A percentile compares a stretch with the other conserved stretches of the same genome.
phyloP scores from a whole-genome alignment of 345 rosid genomes.

The Ricinus communis region DNA sequence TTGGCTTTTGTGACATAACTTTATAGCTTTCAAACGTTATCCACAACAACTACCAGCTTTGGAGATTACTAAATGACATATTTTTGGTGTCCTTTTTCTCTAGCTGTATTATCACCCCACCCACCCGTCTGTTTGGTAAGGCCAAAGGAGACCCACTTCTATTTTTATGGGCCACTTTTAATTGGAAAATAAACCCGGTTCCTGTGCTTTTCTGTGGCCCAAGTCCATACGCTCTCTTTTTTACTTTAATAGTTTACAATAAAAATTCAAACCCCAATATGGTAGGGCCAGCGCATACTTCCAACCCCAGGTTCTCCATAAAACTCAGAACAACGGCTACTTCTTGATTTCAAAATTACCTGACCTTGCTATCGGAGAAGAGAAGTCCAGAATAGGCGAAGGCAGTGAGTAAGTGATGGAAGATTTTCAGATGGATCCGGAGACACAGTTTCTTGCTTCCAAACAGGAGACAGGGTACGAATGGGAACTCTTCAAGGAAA shows the following conservation, averaged over 20 bases:
- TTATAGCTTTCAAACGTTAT: slow-evolving; percentile 14
- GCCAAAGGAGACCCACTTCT: too few species aligned
- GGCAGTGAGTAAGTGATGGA: slow-evolving; percentile 26
- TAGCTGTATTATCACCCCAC: too few species aligned
- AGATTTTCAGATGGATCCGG: slow-evolving; percentile 54
- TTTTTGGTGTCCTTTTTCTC: too few species aligned
- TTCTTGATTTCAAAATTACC: slow-evolving; percentile 5
- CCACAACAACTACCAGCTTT: slow-evolving; percentile 3
- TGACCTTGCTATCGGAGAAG: background rate
- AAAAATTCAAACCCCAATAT: background rate
- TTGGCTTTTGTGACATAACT: background rate
- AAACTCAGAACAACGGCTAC: slow-evolving; percentile 11
- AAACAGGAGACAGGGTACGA: slow-evolving; percentile 68
- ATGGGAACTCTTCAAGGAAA: slow-evolving; percentile 94
- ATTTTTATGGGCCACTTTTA: background rate
- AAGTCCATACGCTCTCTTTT: background rate
- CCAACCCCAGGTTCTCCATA: background rate
- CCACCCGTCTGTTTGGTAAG: too few species aligned
- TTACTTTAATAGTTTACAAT: too few species aligned
- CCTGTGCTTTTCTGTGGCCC: background rate
- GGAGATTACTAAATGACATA: too few species aligned
- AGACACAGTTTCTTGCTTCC: slow-evolving; percentile 67
- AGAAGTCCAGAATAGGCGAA: background rate
- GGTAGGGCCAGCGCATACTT: background rate
- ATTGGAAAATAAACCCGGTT: too few species aligned